Evolutionary conservation across 192 early-diverging fungal genomes (phyloP).

Genomic region (Coemansia sp.): DNA sequence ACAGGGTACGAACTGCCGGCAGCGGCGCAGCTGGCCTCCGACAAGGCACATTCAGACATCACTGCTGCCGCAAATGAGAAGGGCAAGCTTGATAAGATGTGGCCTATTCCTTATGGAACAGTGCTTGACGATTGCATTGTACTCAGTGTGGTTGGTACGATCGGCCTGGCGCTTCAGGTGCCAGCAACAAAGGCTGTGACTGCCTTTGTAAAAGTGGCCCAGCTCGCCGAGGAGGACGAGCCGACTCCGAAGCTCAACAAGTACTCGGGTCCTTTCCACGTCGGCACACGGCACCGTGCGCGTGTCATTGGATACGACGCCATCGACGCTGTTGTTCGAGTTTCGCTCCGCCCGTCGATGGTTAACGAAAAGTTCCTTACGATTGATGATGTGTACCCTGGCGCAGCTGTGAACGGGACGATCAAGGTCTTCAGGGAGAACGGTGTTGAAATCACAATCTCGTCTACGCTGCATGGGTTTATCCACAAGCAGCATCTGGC

Average conservation of each 20-base stretch:
- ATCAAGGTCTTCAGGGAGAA: conserved; percentile 55
- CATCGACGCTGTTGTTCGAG: conserved; percentile 68
- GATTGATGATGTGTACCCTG: conserved; percentile 59
- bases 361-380: conserved; percentile 70
- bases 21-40: conserved; percentile 28
- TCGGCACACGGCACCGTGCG: conserved; percentile 71
- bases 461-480: conserved; percentile 66
- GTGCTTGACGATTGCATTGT: conserved; percentile 66
- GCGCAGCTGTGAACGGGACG: conserved; percentile 44
- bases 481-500: conserved; percentile 72
- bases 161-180: conserved; percentile 67
- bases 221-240: conserved; percentile 67
- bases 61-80: conserved; percentile 4
- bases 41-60: not conserved
- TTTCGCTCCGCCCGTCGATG: conserved; percentile 70
- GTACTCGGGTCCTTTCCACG: conserved; percentile 56
- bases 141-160: conserved; percentile 58
- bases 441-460: conserved; percentile 60
- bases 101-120: conserved; percentile 69
- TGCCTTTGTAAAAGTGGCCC: conserved; percentile 55
- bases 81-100: conserved; percentile 38
- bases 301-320: conserved; percentile 79
- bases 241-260: conserved; percentile 53
- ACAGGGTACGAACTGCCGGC: conserved; percentile 43
- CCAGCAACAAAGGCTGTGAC: conserved; percentile 24